Percentiles rank a stretch among this genome's conserved stretches.
Conservation (phyloP, 164 flowering plant genomes). For the Cinnamomum chago region DNA sequence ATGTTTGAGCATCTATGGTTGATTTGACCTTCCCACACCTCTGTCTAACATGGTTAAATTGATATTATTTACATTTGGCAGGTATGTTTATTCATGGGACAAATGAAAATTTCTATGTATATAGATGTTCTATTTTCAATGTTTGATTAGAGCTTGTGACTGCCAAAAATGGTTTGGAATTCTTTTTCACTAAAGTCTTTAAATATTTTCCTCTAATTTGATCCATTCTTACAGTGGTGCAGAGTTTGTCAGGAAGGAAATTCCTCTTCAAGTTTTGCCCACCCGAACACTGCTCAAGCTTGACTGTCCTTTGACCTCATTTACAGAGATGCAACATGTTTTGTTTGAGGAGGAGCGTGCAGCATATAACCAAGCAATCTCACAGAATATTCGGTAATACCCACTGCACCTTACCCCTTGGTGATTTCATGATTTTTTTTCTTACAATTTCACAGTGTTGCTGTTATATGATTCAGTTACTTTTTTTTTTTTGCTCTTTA, state of each 20-base stretch:
- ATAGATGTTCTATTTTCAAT: background rate
- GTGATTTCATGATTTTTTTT: background rate
- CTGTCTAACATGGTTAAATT: background rate
- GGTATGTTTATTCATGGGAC: background rate
- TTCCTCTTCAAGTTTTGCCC: conserved; percentile 79
- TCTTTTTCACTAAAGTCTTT: background rate
- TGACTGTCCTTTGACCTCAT: conserved; percentile 69
- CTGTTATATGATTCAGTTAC: background rate
- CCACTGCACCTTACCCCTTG: background rate
- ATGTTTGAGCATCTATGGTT: too few relatives aligned
- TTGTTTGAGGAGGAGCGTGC: conserved; percentile 80
- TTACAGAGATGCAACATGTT: conserved; percentile 72
- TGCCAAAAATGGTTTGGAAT: background rate
- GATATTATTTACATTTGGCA: background rate
- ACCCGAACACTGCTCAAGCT: conserved; percentile 56
- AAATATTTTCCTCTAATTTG: conserved; percentile 9
- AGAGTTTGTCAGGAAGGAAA: conserved; percentile 79
- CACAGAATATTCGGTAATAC: conserved; percentile 61
- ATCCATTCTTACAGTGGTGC: conserved; percentile 62
- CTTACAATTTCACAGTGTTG: background rate
- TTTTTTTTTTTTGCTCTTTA: conserved; percentile 10
- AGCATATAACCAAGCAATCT: conserved; percentile 81
- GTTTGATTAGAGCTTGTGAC: background rate
- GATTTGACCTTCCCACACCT: too few relatives aligned
- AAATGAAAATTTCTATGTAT: background rate